Conservation (phyloP, 192 early-diverging fungal species). For the Coemansia sp. region DNA sequence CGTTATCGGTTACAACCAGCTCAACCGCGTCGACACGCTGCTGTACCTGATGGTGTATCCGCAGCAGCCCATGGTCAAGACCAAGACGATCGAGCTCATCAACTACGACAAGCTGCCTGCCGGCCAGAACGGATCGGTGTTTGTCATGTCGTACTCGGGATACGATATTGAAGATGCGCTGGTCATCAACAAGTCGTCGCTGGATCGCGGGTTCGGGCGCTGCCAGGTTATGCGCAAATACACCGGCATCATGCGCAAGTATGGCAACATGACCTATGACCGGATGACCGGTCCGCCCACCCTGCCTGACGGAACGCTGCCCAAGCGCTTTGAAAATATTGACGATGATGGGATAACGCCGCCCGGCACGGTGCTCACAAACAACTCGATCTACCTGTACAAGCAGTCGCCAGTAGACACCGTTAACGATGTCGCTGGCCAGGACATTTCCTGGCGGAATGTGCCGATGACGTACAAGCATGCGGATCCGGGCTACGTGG, state of each 20-base stretch:
- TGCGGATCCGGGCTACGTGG: slow-evolving; percentile 85
- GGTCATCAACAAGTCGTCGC: slow-evolving; percentile 87
- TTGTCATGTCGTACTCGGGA: slow-evolving; percentile 96
- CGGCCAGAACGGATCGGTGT: slow-evolving; percentile 88
- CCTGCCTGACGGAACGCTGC: slow-evolving; percentile 53
- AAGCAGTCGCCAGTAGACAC: slow-evolving; percentile 81
- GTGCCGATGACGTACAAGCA: slow-evolving; percentile 86
- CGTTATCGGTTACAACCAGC: slow-evolving; percentile 92
- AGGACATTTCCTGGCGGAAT: slow-evolving; percentile 43
- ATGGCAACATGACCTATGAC: slow-evolving; percentile 86
- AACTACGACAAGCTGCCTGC: slow-evolving; percentile 91
- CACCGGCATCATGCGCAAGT: slow-evolving; percentile 78
- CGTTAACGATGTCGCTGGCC: not conserved
- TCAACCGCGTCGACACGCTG: slow-evolving; percentile 91
- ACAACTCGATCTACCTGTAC: slow-evolving; percentile 74
- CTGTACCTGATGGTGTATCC: slow-evolving; percentile 96
- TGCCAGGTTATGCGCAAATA: slow-evolving; percentile 94
- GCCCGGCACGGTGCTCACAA: slow-evolving; percentile 75
- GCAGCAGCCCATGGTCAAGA: slow-evolving; percentile 97
- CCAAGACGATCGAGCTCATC: slow-evolving; percentile 96
- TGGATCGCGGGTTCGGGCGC: slow-evolving; percentile 95
- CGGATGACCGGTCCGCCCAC: slow-evolving; percentile 65
- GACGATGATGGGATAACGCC: slow-evolving; percentile 90
- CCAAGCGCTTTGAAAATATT: slow-evolving; percentile 63
- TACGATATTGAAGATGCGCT: slow-evolving; percentile 99